A percentile compares a stretch with the other conserved stretches of the same genome.
phyloP scores from a whole-genome alignment of 768 basidiomycete genomes.

The Neoboletus brunneissimus region DNA sequence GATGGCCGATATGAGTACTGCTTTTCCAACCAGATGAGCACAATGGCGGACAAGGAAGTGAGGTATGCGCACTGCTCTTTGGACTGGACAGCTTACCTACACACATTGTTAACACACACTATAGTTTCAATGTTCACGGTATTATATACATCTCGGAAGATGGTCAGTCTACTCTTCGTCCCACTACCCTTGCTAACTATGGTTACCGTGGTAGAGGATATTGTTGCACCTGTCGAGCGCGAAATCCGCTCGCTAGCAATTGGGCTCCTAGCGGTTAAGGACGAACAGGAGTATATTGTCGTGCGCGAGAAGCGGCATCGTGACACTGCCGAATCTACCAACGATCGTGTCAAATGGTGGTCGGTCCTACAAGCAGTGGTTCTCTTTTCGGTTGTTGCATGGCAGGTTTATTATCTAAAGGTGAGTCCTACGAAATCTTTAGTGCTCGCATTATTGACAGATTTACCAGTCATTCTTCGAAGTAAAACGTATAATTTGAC shows the following conservation, averaged over 20 bases:
- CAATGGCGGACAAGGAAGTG: constrained; percentile 92
- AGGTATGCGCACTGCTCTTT: constrained; percentile 47
- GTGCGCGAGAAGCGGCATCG: constrained; percentile 90
- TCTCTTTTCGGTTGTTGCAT: constrained; percentile 85
- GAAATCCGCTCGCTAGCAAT: constrained; percentile 86
- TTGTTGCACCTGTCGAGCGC: constrained; percentile 92
- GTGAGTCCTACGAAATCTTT: constrained; percentile 35
- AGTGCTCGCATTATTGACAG: not conserved
- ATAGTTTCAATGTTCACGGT: constrained; percentile 96
- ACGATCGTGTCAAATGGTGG: constrained; percentile 99
- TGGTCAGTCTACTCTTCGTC: constrained; percentile 43
- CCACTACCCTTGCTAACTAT: not conserved
- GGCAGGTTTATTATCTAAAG: constrained; percentile 98
- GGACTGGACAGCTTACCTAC: not conserved
- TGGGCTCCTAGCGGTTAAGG: constrained; percentile 86
- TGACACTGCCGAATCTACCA: constrained; percentile 92
- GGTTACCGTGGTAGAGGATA: constrained; percentile 45
- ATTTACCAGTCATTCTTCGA: constrained; percentile 75
- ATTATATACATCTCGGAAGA: constrained; percentile 92
- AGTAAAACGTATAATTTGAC: constrained; percentile 82
- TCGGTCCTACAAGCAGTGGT: constrained; percentile 87
- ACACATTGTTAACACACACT: not conserved
- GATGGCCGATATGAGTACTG: constrained; percentile 94
- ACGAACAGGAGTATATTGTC: constrained; percentile 98
- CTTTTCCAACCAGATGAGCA: constrained; percentile 99